phyloP scores from a whole-genome alignment of 2,329 filamentous ascomycete genomes.

The Geosmithia putterillii region DNA sequence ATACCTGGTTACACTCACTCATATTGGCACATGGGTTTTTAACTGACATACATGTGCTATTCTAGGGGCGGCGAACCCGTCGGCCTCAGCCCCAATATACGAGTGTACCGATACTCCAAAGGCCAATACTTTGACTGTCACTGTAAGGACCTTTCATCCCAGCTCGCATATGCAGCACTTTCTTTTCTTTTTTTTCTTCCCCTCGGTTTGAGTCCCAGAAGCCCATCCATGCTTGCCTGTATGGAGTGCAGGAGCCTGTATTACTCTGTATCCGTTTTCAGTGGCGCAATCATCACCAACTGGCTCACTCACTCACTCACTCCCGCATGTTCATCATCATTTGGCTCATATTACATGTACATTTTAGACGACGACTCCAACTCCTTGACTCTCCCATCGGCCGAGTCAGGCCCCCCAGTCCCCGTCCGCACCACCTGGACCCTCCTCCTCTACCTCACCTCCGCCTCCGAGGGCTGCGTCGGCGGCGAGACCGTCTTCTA shows the following conservation, averaged over 20 bases:
- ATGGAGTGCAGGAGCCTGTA: too few species aligned
- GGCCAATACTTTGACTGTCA: conserved; percentile 90
- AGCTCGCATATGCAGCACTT: background rate
- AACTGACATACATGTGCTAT: background rate
- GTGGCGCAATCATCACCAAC: too few species aligned
- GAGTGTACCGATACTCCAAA: conserved; percentile 75
- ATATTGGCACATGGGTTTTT: too few species aligned
- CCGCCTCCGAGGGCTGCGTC: conserved; percentile 57
- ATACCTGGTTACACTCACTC: too few species aligned
- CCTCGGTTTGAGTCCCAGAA: too few species aligned
- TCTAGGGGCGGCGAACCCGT: conserved; percentile 69
- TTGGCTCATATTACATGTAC: too few species aligned
- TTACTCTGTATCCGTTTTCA: too few species aligned
- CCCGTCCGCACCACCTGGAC: conserved; percentile 69
- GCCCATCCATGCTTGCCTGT: too few species aligned
- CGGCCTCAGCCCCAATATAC: conserved; percentile 80
- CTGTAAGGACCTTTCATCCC: conserved; percentile 41
- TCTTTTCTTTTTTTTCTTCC: background rate
- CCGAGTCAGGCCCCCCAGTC: conserved; percentile 14
- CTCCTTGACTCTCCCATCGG: conserved; percentile 41
- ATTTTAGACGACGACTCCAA: conserved; percentile 78
- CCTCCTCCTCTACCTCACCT: conserved; percentile 75
- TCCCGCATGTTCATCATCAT: too few species aligned
- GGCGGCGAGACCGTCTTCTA: conserved; percentile 93
- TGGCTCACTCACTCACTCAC: too few species aligned